Conservation (phyloP, 2,329 filamentous ascomycete species). For the Xylaria sp. region DNA sequence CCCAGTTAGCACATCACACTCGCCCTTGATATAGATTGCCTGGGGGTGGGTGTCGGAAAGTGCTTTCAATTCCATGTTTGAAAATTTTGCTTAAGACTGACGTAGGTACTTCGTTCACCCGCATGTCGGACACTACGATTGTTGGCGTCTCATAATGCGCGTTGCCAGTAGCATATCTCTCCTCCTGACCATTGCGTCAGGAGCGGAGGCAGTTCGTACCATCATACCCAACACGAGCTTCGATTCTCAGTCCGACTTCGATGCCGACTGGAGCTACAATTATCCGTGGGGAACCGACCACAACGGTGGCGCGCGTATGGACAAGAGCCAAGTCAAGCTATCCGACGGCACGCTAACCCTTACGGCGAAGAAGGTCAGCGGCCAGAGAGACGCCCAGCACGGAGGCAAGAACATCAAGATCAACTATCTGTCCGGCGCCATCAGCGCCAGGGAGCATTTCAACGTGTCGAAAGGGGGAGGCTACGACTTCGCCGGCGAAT, state of each 20-base stretch:
- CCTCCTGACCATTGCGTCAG: conserved; percentile 26
- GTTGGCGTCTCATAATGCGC: conserved; percentile 8
- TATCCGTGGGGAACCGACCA: conserved; percentile 62
- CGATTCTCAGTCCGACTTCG: conserved; percentile 42
- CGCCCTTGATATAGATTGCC: not conserved
- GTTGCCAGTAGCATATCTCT: conserved; percentile 5
- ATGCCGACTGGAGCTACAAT: conserved; percentile 52
- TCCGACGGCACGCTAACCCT: conserved; percentile 47
- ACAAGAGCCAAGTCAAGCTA: conserved; percentile 47
- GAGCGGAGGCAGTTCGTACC: conserved; percentile 35
- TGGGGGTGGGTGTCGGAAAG: not conserved
- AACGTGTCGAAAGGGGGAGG: conserved; percentile 42
- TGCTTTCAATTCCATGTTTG: not conserved
- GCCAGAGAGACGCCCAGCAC: conserved; percentile 42
- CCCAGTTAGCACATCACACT: not conserved
- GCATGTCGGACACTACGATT: not conserved
- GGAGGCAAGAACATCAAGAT: conserved; percentile 48
- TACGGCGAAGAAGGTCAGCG: conserved; percentile 48
- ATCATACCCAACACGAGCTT: conserved; percentile 45
- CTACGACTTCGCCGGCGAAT: conserved; percentile 46
- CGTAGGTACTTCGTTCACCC: not conserved
- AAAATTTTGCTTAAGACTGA: not conserved
- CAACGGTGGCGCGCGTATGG: conserved; percentile 61
- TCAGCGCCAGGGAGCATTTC: conserved; percentile 45
- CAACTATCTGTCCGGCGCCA: conserved; percentile 54